Conservation (phyloP, 495 filamentous ascomycete species). For the Trichoderma reesei region DNA sequence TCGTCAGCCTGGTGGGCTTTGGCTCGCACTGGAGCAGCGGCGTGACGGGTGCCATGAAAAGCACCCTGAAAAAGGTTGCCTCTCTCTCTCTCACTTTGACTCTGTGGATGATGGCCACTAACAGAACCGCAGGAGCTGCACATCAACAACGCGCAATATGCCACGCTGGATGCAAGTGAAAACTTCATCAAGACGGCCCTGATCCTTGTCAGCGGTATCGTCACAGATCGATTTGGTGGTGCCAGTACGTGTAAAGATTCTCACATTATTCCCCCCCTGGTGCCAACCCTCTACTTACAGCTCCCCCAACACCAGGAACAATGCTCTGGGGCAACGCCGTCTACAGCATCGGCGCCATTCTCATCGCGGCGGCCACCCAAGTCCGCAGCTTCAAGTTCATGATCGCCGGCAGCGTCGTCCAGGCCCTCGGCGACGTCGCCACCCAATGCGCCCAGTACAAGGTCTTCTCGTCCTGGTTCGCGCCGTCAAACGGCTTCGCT, state of each 20-base stretch:
- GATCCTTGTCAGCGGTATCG: slow-evolving; percentile 32
- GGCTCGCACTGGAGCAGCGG: slow-evolving; percentile 2
- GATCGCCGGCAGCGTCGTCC: slow-evolving; percentile 32
- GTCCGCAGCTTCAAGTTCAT: slow-evolving; percentile 31
- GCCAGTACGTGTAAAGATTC: slow-evolving; percentile 20
- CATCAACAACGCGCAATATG: slow-evolving; percentile 29
- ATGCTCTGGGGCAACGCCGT: slow-evolving; percentile 38
- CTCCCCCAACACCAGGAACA: background rate
- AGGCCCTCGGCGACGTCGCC: slow-evolving; percentile 36
- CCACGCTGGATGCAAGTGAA: slow-evolving; percentile 35
- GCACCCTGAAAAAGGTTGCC: background rate
- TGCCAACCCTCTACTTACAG: background rate
- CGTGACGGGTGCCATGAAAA: background rate
- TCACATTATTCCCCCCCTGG: background rate
- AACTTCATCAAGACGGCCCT: slow-evolving; percentile 38
- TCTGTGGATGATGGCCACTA: slow-evolving; percentile 7
- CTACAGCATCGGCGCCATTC: slow-evolving; percentile 37
- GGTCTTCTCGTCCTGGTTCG: slow-evolving; percentile 42
- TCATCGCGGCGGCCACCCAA: slow-evolving; percentile 35
- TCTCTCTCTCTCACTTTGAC: background rate
- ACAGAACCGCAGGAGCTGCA: slow-evolving; percentile 24
- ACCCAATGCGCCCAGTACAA: slow-evolving; percentile 41
- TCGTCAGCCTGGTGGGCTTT: background rate
- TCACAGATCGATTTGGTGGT: slow-evolving; percentile 37
- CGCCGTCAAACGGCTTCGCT: slow-evolving; percentile 29